Evolutionary conservation across 2,329 filamentous ascomycete species (phyloP), one percentile per base, ranked within the genome.

Genomic region (Colletotrichum endophyticum): DNA sequence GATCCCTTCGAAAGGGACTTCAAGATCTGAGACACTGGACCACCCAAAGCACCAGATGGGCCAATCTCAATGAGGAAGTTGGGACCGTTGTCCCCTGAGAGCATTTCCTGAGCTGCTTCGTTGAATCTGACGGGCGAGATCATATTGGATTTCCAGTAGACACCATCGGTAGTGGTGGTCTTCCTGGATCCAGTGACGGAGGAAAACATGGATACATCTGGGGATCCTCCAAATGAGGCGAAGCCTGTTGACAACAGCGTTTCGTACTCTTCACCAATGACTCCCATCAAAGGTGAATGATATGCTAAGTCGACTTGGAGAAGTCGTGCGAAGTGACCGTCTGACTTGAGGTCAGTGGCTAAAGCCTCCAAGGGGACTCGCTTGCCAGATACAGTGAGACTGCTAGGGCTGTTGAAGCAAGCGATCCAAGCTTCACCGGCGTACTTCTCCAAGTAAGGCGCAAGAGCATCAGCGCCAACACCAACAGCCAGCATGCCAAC

Each of bases 31-130:
- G 78, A 79, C 19, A 83, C 76, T 22, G 82, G 82, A 0, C 82
- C 82, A 27, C 80, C 79, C 30, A 83, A 80, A 4, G 82, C 80
- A n/a, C 79, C 75, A 59, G 81, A 80, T 4, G 82, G 81, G 1
- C 82, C 82, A 15, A 83, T 75, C 72, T 83, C 82, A 22, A 83
- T 11, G n/a, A 83, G 76, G 15, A 81, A 77, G 32, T 80, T 78
- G n/a, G 78, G 77, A 6, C 53, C 28, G 3, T 70, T 19, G 6
- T 56, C 30, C 2, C 36, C 62, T 2, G 16, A 39, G 9, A 67
- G 44, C 39, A 76, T 39, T 19, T 59, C 32, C 2, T 44, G 34
- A 2, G 57, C 44, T 7, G 71, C 70, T 8, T 66, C 16, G n/a
- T 6, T 16, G 28, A 77, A 78, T 72, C 6, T 30, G 5, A 78